Conservation (phyloP, 352 stramenopile species). For the Phytophthora citricola region DNA sequence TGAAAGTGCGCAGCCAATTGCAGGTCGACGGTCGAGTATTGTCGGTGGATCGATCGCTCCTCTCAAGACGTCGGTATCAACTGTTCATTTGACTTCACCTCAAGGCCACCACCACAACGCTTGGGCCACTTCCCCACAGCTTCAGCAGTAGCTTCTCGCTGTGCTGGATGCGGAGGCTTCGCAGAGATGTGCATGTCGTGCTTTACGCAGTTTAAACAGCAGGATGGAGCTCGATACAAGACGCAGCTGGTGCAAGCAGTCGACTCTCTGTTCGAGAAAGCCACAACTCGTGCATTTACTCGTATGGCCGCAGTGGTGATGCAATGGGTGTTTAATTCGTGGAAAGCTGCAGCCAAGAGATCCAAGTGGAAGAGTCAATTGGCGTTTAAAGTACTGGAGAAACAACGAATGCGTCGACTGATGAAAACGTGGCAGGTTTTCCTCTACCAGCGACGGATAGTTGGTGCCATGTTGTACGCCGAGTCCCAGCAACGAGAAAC, state of each 20-base stretch:
- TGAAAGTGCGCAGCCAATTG: conserved; percentile 22
- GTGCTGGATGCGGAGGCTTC: conserved; percentile 61
- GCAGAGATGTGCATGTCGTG: conserved; percentile 78
- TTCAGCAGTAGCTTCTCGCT: conserved; percentile 36
- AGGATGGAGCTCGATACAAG: conserved; percentile 74
- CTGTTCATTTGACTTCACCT: conserved; percentile 5
- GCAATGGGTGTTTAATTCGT: conserved; percentile 72
- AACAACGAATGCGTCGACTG: conserved; percentile 42
- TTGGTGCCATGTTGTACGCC: conserved; percentile 81
- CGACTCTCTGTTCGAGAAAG: conserved; percentile 69
- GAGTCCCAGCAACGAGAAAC: conserved; percentile 61
- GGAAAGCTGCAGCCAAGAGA: conserved; percentile 49
- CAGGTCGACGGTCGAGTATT: conserved; percentile 2
- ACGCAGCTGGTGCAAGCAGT: conserved; percentile 63
- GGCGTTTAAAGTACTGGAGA: conserved; percentile 24
- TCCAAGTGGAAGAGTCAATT: conserved; percentile 36
- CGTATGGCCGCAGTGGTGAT: conserved; percentile 62
- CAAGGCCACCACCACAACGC: conserved; percentile 8
- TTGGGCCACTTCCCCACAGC: conserved; percentile 7
- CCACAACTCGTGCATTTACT: conserved; percentile 61
- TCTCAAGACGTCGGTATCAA: conserved; percentile 6
- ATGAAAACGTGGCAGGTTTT: conserved; percentile 63
- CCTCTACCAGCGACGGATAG: conserved; percentile 61
- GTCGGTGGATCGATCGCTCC: conserved; percentile 20
- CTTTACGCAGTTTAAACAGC: conserved; percentile 67